Base-by-base conservation (phyloP, 129 eudicot species). In the Arctium minus region DNA sequence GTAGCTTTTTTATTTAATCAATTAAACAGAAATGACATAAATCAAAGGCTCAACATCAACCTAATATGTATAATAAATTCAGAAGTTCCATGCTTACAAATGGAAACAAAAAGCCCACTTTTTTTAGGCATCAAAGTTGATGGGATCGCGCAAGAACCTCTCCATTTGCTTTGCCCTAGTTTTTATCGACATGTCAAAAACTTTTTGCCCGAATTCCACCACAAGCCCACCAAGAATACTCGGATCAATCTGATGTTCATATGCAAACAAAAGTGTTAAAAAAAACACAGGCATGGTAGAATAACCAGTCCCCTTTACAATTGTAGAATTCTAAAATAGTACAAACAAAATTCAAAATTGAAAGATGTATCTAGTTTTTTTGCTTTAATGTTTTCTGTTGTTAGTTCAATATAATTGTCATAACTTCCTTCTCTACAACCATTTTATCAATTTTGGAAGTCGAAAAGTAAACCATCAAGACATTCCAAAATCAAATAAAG, bases 101-200 rank as follows among this genome's bases (percentile, higher is more conserved):
- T 80, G 29, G 36, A 62, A 30, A 50, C 65, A 53, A 82, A 78
- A 30, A 30, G 1, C 36, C 22, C 29, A 70, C 3, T 30, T 33
- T 72, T 29, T 39, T 84, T 80, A 84, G 75, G 87, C 72, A 15
- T 79, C 88, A 53, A 89, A 53, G 90, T 89, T 90, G 82, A 87
- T 46, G 8, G 98, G 98, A 40, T 92, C 94, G 30, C 97, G 89
- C 83, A 94, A 87, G 86, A 94, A 92, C 82, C 96, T 85, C 87
- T 94, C 97, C 98, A 94, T 94, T 88, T 94, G 94, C 70, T 84
- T 86, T 37, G 98, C 98, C 90, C 97, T 86, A 2, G 96, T 94
- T 83, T 82, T 94, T 42, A 94, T 94, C 64, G 98, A 94, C 94
- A 91, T 89, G 82, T 94, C 98, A 78, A 92, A 90, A 15, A 94